Evolutionary conservation across 1,284 basidiomycete genomes (phyloP).

Genomic region (Pascua guehoae): DNA sequence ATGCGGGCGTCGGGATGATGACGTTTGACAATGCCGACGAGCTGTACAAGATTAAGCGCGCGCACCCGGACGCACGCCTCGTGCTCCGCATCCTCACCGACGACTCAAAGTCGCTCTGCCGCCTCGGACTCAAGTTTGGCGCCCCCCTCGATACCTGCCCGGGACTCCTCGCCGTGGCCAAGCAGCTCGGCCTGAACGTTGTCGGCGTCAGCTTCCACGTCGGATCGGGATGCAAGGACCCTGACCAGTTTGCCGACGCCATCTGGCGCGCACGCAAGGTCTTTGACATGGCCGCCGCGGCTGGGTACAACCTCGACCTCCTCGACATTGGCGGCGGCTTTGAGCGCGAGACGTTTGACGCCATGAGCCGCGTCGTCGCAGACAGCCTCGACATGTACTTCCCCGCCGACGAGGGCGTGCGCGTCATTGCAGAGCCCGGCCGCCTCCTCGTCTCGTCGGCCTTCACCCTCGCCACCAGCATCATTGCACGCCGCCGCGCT

Average conservation of each 20-base stretch:
- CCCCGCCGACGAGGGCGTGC: conserved; percentile 67
- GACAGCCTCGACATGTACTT: conserved; percentile 77
- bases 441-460: conserved; percentile 90
- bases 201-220: conserved; percentile 98
- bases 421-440: conserved; percentile 94
- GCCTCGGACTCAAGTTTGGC: conserved; percentile 96
- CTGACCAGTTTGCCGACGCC: conserved; percentile 84
- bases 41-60: conserved; percentile 86
- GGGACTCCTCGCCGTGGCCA: conserved; percentile 72
- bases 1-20: conserved; percentile 80
- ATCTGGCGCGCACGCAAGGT: conserved; percentile 74
- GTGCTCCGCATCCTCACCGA: conserved; percentile 94
- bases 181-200: conserved; percentile 76
- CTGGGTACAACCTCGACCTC: conserved; percentile 76
- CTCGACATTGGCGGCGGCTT: conserved; percentile 96
- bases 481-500: conserved; percentile 78
- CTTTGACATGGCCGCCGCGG: conserved; percentile 81
- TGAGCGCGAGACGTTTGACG: conserved; percentile 82
- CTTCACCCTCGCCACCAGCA: conserved; percentile 87
- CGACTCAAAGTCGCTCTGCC: conserved; percentile 90
- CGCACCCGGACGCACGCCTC: conserved; percentile 77
- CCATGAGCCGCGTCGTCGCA: conserved; percentile 69
- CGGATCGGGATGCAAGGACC: conserved; percentile 93
- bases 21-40: conserved; percentile 99
- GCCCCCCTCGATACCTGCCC: conserved; percentile 81